Conservation (phyloP, 805 yeast genomes). For the Huiozyma sinensis region DNA sequence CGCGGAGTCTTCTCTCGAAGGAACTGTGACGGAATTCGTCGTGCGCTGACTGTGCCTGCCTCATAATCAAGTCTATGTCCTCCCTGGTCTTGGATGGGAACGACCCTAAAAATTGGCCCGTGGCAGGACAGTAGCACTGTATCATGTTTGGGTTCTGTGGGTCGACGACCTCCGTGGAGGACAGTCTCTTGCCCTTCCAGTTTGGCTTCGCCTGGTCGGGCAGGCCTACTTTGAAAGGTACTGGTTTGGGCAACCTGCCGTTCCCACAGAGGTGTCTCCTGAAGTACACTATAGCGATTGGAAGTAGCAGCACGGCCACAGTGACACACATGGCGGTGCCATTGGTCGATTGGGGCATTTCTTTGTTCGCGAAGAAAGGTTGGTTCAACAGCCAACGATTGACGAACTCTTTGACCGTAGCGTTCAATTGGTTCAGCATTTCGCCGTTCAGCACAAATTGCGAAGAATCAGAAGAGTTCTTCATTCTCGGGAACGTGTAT, state of each 20-base stretch:
- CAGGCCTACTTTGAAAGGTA: conserved; percentile 11
- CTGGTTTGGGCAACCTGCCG: conserved; percentile 7
- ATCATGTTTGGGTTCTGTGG: conserved; percentile 56
- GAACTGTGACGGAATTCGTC: conserved; percentile 32
- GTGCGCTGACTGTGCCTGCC: conserved; percentile 28
- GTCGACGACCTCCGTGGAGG: conserved; percentile 40
- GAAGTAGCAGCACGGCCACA: conserved; percentile 10
- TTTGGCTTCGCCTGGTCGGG: conserved; percentile 34
- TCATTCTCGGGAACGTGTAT: no score
- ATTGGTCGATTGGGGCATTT: conserved; percentile 1
- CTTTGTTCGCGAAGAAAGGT: background rate
- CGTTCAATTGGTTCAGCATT: background rate
- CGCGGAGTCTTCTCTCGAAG: conserved; percentile 55
- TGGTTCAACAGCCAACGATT: background rate
- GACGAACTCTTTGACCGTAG: background rate
- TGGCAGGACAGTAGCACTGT: conserved; percentile 91
- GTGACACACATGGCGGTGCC: background rate
- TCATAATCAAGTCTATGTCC: conserved; percentile 61
- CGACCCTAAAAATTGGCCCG: conserved; percentile 78
- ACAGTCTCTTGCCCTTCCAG: conserved; percentile 81
- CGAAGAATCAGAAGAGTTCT: no score
- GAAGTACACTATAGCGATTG: conserved; percentile 6
- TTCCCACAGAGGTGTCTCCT: background rate
- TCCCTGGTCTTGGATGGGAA: conserved; percentile 50
- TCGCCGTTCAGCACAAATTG: background rate